phyloP scores from a whole-genome alignment of 768 basidiomycete species.

The Pisolithus albus region DNA sequence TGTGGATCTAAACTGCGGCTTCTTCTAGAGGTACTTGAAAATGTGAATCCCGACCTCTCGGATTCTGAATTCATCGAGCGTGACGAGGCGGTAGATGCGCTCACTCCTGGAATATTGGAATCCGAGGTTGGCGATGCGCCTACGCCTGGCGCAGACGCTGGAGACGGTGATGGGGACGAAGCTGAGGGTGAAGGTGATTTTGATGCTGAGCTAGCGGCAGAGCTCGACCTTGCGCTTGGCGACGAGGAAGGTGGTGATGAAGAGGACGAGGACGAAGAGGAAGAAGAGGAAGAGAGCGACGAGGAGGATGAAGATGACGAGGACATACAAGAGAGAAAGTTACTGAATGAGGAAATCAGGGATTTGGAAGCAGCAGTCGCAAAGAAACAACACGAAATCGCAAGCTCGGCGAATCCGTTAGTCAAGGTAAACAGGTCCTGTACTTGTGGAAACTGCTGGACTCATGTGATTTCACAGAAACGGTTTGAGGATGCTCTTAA shows the following conservation, averaged over 20 bases:
- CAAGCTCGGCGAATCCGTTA: constrained; percentile 77
- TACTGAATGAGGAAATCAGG: constrained; percentile 82
- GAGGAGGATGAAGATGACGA: constrained; percentile 66
- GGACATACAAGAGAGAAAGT: constrained; percentile 65
- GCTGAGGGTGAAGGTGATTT: constrained; percentile 70
- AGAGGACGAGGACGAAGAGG: constrained; percentile 64
- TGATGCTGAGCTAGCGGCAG: constrained; percentile 83
- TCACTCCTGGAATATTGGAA: constrained; percentile 61
- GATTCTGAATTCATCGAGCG: constrained; percentile 82
- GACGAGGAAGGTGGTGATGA: constrained; percentile 57
- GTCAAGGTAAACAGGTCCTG: constrained; percentile 52
- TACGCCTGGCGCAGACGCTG: constrained; percentile 50
- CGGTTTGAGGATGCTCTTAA: constrained; percentile 90
- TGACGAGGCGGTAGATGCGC: constrained; percentile 52
- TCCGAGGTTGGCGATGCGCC: constrained; percentile 61
- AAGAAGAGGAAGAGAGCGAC: constrained; percentile 50
- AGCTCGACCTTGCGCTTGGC: constrained; percentile 79
- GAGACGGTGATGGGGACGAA: constrained; percentile 53
- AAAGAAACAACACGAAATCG: constrained; percentile 79
- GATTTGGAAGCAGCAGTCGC: constrained; percentile 84
- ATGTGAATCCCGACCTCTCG: constrained; percentile 85
- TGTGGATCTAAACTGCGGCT: background rate
- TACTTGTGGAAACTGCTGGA: background rate
- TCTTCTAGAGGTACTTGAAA: constrained; percentile 69
- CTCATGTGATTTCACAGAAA: constrained; percentile 42